A percentile compares a stretch with the other conserved stretches of the same genome.
phyloP scores from a whole-genome alignment of 306 rosid genomes.

The Hippophae gyantsensis region DNA sequence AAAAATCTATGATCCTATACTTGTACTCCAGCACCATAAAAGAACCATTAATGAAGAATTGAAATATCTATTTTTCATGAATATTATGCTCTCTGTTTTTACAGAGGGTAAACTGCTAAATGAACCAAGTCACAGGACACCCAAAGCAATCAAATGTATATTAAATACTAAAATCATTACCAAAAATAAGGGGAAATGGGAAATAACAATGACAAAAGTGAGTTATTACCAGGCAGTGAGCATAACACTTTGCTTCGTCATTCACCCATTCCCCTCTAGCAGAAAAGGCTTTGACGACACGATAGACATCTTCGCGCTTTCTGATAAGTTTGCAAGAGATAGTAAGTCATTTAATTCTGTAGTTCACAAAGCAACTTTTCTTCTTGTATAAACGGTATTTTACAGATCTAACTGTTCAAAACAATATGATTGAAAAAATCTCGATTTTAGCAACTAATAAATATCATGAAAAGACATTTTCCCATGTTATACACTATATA shows the following conservation, averaged over 20 bases:
- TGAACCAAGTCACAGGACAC: too few species aligned
- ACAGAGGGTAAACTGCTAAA: slow-evolving; percentile 7
- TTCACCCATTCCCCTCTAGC: slow-evolving; percentile 56
- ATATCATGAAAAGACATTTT: background rate
- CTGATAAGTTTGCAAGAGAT: slow-evolving; percentile 41
- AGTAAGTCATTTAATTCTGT: slow-evolving; percentile 21
- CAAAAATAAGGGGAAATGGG: background rate
- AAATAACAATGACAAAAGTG: slow-evolving; percentile 4
- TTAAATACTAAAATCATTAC: slow-evolving; percentile 5
- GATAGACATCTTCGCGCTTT: slow-evolving; percentile 80
- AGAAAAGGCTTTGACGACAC: slow-evolving; percentile 65
- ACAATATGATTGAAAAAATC: background rate
- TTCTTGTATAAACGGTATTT: background rate
- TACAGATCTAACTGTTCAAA: background rate
- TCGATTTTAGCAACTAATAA: background rate
- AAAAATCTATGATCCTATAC: slow-evolving; percentile 24
- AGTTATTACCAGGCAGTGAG: slow-evolving; percentile 61
- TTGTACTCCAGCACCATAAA: too few species aligned
- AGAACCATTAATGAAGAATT: background rate
- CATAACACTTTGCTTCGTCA: slow-evolving; percentile 60
- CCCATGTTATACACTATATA: too few species aligned
- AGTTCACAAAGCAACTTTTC: slow-evolving; percentile 5
- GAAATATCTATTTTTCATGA: background rate
- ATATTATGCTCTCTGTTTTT: background rate
- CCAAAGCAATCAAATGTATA: slow-evolving; percentile 5